phyloP scores from a whole-genome alignment of 164 flowering plant species.

The Nelumbo lutea region DNA sequence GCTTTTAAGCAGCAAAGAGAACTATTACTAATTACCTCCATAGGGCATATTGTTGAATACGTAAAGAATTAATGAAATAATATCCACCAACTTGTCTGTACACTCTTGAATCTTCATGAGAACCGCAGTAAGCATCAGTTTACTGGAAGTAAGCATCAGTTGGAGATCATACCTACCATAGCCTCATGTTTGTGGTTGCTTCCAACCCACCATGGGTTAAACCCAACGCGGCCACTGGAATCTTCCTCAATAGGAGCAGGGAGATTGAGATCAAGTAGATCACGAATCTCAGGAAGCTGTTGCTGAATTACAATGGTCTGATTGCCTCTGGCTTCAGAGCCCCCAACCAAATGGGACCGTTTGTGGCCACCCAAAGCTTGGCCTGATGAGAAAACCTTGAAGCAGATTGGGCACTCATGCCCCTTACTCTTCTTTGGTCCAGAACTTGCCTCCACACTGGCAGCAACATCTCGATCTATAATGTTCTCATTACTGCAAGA shows the following conservation, averaged over 20 bases:
- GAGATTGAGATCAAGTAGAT: conserved; percentile 62
- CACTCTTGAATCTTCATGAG: conserved; percentile 22
- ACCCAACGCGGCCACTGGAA: conserved; percentile 16
- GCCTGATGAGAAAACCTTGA: conserved; percentile 57
- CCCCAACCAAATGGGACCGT: conserved; percentile 54
- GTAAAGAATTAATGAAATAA: conserved; percentile 32
- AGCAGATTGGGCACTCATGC: conserved; percentile 60
- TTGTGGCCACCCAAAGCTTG: conserved; percentile 83
- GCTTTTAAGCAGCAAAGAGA: conserved; percentile 10
- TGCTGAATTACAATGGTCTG: conserved; percentile 30
- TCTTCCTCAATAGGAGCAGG: conserved; percentile 60
- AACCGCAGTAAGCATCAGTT: conserved; percentile 5
- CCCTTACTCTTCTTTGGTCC: conserved; percentile 32
- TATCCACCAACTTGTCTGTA: conserved; percentile 28
- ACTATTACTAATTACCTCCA: conserved; percentile 4
- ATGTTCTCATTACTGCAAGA: conserved; percentile 18
- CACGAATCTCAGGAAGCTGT: conserved; percentile 19
- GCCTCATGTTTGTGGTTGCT: conserved; percentile 26
- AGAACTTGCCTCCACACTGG: conserved; percentile 20
- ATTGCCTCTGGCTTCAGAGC: conserved; percentile 17
- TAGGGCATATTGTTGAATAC: conserved; percentile 6
- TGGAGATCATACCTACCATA: conserved; percentile 24
- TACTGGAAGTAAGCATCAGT: too few species aligned
- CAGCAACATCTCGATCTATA: conserved; percentile 1
- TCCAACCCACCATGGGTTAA: conserved; percentile 32